Conservation (phyloP, 1,139 yeast species). For the Saccharomycopsis phalli region DNA sequence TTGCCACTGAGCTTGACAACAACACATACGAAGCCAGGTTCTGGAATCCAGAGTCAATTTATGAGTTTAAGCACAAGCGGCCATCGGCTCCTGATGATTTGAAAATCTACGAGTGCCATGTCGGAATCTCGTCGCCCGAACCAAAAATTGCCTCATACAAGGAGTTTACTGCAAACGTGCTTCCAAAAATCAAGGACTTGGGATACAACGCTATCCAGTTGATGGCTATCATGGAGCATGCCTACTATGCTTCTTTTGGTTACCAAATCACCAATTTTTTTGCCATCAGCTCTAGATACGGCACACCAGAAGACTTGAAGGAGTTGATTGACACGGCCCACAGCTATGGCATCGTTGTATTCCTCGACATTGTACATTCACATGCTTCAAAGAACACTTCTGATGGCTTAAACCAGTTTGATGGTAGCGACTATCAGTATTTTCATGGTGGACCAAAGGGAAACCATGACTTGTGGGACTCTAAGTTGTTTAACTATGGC, state of each 20-base stretch:
- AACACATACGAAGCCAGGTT: slow-evolving; percentile 77
- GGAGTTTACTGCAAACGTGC: slow-evolving; percentile 69
- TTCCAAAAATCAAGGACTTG: slow-evolving; percentile 75
- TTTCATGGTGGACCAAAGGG: slow-evolving; percentile 83
- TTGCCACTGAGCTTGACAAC: slow-evolving; percentile 38
- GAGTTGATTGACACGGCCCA: slow-evolving; percentile 90
- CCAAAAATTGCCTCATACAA: slow-evolving; percentile 76
- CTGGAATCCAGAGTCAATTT: slow-evolving; percentile 69
- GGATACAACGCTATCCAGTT: slow-evolving; percentile 92
- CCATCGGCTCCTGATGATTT: slow-evolving; percentile 51
- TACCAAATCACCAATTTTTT: slow-evolving; percentile 91
- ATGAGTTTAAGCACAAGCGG: slow-evolving; percentile 54
- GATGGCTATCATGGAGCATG: slow-evolving; percentile 99
- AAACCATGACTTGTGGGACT: slow-evolving; percentile 88
- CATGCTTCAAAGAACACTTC: slow-evolving; percentile 92
- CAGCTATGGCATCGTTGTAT: slow-evolving; percentile 73
- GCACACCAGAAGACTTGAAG: slow-evolving; percentile 90
- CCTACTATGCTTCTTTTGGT: slow-evolving; percentile 95
- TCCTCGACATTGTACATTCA: slow-evolving; percentile 89
- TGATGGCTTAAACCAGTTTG: slow-evolving; percentile 89
- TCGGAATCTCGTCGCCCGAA: slow-evolving; percentile 90
- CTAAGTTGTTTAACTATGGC: slow-evolving; percentile 85
- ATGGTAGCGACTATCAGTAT: slow-evolving; percentile 92
- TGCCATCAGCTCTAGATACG: slow-evolving; percentile 82
- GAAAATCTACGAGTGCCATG: slow-evolving; percentile 90